Conservation (phyloP, 495 filamentous ascomycete species). For the Hapsidospora chrysogenum region DNA sequence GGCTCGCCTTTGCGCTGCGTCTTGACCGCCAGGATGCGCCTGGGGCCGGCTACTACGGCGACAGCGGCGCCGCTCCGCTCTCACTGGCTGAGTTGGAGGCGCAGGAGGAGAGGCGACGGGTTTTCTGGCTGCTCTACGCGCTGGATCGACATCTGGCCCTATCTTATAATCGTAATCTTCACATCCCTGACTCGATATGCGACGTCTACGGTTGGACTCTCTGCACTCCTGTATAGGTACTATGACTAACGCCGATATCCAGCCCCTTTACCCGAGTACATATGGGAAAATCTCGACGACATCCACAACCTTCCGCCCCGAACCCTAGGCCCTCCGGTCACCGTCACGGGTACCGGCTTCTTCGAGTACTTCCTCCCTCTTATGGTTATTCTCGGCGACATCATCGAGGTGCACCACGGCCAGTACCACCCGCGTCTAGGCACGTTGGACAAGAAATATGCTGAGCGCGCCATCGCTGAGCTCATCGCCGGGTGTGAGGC, state of each 20-base stretch:
- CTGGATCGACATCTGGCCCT: conserved; percentile 54
- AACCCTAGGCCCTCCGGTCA: conserved; percentile 11
- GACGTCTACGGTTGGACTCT: conserved; percentile 21
- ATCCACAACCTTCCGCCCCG: conserved; percentile 10
- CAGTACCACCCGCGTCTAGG: conserved; percentile 60
- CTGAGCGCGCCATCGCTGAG: conserved; percentile 7
- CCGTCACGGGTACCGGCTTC: conserved; percentile 31
- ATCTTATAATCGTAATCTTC: conserved; percentile 54
- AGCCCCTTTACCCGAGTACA: conserved; percentile 39
- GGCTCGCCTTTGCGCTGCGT: conserved; percentile 55
- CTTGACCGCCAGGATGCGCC: conserved; percentile 40
- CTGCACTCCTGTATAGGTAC: too few relatives aligned
- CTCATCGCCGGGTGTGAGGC: conserved; percentile 9
- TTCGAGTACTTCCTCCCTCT: conserved; percentile 65
- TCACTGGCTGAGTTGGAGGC: conserved; percentile 25
- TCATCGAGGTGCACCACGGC: conserved; percentile 60
- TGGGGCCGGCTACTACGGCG: conserved; percentile 26
- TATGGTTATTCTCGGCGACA: conserved; percentile 64
- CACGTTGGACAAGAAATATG: conserved; percentile 6
- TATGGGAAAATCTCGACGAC: conserved; percentile 12
- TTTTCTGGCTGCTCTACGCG: conserved; percentile 58
- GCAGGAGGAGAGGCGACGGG: conserved; percentile 50
- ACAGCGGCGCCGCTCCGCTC: conserved; percentile 2
- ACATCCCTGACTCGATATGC: conserved; percentile 48
- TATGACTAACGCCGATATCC: not conserved